Base-by-base conservation (phyloP, 495 filamentous ascomycete species). In the Penicillium riverlandense region DNA sequence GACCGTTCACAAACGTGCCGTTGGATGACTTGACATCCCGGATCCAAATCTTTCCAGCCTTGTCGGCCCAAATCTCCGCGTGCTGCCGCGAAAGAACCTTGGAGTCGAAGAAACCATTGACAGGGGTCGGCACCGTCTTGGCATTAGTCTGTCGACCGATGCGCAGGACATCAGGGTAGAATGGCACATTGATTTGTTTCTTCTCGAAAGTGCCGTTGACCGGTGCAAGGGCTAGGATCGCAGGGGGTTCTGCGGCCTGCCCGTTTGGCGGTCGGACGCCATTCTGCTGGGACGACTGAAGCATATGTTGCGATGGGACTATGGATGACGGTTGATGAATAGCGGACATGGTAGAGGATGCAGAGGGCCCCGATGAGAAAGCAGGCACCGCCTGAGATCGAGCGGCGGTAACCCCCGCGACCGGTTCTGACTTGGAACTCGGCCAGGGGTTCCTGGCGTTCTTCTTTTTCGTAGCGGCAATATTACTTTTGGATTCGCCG, bases 1-100 rank as follows among this genome's bases (percentile, higher is more conserved):
- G 75, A n/a, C 88, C 89, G 47, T 96, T 98, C 41, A 98, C 90
- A 63, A 98, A 98, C 1, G 92, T 98, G 34, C 92, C 92, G 55
- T 98, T 98, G 2, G 92, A 97, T 4, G 92, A 97, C 62, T 96
- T 97, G 50, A 98, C 85, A 67, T 98, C 92, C 30, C 89, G 82
- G 53, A 98, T 97, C 81, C 83, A 97, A 41, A 98, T 82, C 57
- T 92, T 95, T 11, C 92, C 91, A 49, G 75, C 76, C 44, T 82
- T 76, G 40, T 96, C 90, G 15, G 91, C 91, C 88, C 88, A 98
- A 12, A 97, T 80, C 50, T 98, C 92, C 11, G 92, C 92, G 66
- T 98, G 92, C 62, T 96, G 90, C 46, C 92, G 75, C 30, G 91
- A 96, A 11, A 98, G 77, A 31, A 98, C 92, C 58, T 98, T 98